Percentiles rank a stretch among this genome's conserved stretches.
Conservation (phyloP, 495 filamentous ascomycete genomes). For the Clavariopsis aquatica region DNA sequence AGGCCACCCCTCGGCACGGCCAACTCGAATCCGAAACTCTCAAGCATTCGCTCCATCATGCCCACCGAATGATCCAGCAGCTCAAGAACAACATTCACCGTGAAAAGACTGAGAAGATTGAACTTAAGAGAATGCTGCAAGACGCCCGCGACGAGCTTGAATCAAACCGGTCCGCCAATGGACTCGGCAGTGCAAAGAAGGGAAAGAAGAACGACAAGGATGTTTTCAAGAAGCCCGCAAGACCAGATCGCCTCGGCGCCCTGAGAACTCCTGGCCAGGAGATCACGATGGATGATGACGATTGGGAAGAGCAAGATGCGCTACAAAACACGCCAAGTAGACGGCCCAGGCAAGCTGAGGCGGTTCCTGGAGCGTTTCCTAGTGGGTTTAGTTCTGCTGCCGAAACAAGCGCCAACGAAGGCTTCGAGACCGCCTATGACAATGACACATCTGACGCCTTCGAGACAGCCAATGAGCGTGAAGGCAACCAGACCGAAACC, state of each 20-base stretch:
- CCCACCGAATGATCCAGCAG: constrained; percentile 93
- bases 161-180: constrained; percentile 58
- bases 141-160: constrained; percentile 94
- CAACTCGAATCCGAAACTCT: constrained; percentile 91
- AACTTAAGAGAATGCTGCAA: constrained; percentile 92
- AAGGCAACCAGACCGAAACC: constrained; percentile 70
- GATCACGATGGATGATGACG: constrained; percentile 68
- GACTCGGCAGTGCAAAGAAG: constrained; percentile 56
- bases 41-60: constrained; percentile 89
- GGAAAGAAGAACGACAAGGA: constrained; percentile 67
- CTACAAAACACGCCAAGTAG: constrained; percentile 53
- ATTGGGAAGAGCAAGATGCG: constrained; percentile 84
- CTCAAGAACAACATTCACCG: constrained; percentile 91
- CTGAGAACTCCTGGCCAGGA: constrained; percentile 74
- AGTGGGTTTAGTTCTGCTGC: constrained; percentile 45
- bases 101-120: constrained; percentile 96
- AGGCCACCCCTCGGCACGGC: constrained; percentile 85
- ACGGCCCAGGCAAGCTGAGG: constrained; percentile 27
- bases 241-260: constrained; percentile 74
- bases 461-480: constrained; percentile 80
- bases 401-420: constrained; percentile 55
- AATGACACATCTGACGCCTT: constrained; percentile 71
- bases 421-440: constrained; percentile 84
- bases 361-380: constrained; percentile 45
- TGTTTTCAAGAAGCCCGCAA: constrained; percentile 72